Conservation (phyloP, 176 grass and related monocot species). For the Puya raimondii region DNA sequence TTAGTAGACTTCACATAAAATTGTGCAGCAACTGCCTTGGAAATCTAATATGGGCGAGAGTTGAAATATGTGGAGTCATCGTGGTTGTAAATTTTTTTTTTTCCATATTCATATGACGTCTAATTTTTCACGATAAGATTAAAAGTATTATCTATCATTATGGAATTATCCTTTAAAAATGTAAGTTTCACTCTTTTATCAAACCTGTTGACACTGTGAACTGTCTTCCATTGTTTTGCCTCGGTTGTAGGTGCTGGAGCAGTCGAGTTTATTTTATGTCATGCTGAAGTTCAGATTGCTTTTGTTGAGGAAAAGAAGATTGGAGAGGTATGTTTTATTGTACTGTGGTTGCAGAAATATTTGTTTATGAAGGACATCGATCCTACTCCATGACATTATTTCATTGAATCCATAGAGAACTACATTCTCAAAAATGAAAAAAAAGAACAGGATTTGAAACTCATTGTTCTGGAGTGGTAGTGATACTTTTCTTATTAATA, state of each 20-base stretch:
- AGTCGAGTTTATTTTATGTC: slow-evolving; percentile 80
- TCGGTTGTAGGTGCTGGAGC: slow-evolving; percentile 59
- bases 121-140: background rate
- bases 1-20: background rate
- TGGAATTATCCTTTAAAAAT: background rate
- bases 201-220: too few relatives aligned
- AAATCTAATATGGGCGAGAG: too few relatives aligned
- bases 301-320: slow-evolving; percentile 79
- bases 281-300: slow-evolving; percentile 80
- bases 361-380: too few relatives aligned
- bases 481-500: too few relatives aligned
- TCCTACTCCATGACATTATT: too few relatives aligned
- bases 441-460: too few relatives aligned
- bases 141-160: background rate
- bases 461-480: too few relatives aligned
- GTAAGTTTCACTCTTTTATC: background rate
- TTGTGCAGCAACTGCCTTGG: too few relatives aligned
- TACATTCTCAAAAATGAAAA: too few relatives aligned
- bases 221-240: background rate
- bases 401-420: too few relatives aligned
- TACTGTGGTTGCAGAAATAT: too few relatives aligned
- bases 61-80: background rate
- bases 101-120: background rate
- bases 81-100: background rate
- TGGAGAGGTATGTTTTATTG: slow-evolving; percentile 29